Evolutionary conservation across 2,329 filamentous ascomycete species (phyloP).

Genomic region (Ampelomyces quisqualis): DNA sequence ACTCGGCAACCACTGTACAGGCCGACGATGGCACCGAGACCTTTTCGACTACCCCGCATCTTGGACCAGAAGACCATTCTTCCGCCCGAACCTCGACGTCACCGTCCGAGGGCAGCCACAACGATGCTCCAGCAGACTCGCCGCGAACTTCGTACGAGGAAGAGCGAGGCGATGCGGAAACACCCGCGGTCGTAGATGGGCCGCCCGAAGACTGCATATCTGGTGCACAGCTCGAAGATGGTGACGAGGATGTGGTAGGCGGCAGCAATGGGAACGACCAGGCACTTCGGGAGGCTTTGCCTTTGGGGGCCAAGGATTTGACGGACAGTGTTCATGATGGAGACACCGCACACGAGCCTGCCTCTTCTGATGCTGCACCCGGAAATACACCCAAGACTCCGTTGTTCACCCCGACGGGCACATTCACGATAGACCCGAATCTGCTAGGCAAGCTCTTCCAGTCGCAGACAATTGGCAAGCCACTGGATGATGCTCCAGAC

Average conservation of each 20-base stretch:
- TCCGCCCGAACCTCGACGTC: slow-evolving; percentile 41
- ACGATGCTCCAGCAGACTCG: slow-evolving; percentile 33
- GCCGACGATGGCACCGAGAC: slow-evolving; percentile 17
- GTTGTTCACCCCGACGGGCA: background rate
- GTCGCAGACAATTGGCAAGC: background rate
- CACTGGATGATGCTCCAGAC: slow-evolving; percentile 23
- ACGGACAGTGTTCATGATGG: no score
- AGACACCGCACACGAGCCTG: slow-evolving; percentile 3
- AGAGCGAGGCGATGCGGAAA: slow-evolving; percentile 4
- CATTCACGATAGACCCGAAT: slow-evolving; percentile 15
- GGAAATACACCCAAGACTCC: no score
- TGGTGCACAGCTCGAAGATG: no score
- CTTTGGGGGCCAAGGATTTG: no score
- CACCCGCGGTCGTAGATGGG: background rate
- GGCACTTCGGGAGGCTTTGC: no score
- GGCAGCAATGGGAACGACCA: no score
- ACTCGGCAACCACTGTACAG: slow-evolving; percentile 36
- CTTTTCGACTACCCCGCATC: slow-evolving; percentile 1
- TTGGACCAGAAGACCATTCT: slow-evolving; percentile 29
- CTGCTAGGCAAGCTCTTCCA: slow-evolving; percentile 35
- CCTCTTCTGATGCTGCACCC: no score
- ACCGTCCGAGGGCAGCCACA: slow-evolving; percentile 40
- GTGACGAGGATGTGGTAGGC: no score
- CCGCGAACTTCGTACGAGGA: slow-evolving; percentile 44
- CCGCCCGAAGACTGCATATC: background rate